Evolutionary conservation across 106 monocot genomes (phyloP).

Genomic region (Iris macrosiphon): DNA sequence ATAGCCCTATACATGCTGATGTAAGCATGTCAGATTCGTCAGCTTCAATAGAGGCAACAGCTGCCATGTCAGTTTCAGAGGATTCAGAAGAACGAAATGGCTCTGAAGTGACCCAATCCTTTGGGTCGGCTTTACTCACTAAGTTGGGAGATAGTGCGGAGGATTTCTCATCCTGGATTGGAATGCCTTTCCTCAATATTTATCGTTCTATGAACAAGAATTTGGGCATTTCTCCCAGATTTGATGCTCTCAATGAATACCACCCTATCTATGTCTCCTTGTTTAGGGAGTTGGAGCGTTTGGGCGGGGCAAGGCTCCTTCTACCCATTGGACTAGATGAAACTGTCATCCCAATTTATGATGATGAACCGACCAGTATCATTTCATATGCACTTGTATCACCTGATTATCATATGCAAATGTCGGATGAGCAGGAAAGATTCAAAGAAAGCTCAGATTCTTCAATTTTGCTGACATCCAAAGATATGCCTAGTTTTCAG

Average conservation of each 20-base stretch:
- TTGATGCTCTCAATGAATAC: slow-evolving; percentile 36
- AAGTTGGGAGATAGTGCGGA: slow-evolving; percentile 28
- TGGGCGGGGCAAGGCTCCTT: slow-evolving; percentile 42
- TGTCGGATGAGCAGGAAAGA: slow-evolving; percentile 50
- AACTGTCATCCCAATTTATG: slow-evolving; percentile 65
- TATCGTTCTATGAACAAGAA: slow-evolving; percentile 57
- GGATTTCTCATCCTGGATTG: slow-evolving; percentile 44
- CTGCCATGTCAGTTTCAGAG: slow-evolving; percentile 10
- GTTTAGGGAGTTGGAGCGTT: slow-evolving; percentile 35
- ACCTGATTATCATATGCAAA: slow-evolving; percentile 53
- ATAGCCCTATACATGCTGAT: slow-evolving; percentile 16
- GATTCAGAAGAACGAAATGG: slow-evolving; percentile 26
- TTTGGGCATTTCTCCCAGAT: slow-evolving; percentile 13
- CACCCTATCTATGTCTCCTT: slow-evolving; percentile 50
- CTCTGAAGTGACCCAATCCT: slow-evolving; percentile 16
- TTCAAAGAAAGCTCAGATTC: slow-evolving; percentile 31
- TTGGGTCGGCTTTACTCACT: slow-evolving; percentile 12
- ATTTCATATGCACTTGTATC: slow-evolving; percentile 75
- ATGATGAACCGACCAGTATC: slow-evolving; percentile 91
- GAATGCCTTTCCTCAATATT: slow-evolving; percentile 46
- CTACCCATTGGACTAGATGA: slow-evolving; percentile 70
- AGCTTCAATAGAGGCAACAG: slow-evolving; percentile 11
- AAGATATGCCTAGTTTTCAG: slow-evolving; percentile 27
- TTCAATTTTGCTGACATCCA: slow-evolving; percentile 16
- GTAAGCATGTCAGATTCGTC: slow-evolving; percentile 12